Evolutionary conservation across 2,329 filamentous ascomycete genomes (phyloP), one percentile per base, ranked within the genome.

Genomic region (Rutstroemia sp.): DNA sequence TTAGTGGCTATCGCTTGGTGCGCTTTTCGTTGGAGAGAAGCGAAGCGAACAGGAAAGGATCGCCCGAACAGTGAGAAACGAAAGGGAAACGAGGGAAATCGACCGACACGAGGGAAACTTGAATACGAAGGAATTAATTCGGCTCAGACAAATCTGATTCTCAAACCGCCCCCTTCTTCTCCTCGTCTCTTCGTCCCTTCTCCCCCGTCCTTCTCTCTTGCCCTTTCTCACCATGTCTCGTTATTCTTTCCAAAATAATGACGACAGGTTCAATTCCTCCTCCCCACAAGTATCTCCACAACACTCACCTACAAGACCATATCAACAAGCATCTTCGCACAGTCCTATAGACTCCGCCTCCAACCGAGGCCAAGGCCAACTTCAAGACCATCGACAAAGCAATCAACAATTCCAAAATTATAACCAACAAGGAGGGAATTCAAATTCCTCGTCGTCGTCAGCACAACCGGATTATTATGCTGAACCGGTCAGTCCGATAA

Each of bases 401-500:
- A 41, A 41, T 41, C 38, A 41, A n/a, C 38, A 14, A 41, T 41
- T 18, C 14, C 38, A 41, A n/a, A 41, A 41, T 41, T 57, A 56
- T 46, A 55, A 23, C 38, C 25, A 54, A 37, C 45, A 54, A 23
- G 50, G 50, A 58, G 56, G 54, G 21, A 52, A 53, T 21, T 30
- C 54, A 54, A 52, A 54, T 42, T 50, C 58, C 55, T n/a, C 49
- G 58, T 53, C 51, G 19, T 19, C 25, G 12, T 47, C 27, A 25
- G 21, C 14, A 25, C 52, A 27, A 39, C 57, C 60, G 44, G 58
- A 49, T 47, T 61, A 64, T 57, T 58, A 54, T 25, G 44, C 25
- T 25, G 49, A 60, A 50, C 56, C 59, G 27, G 56, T 56, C 39
- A 62, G 52, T 56, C 56, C 57, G 52, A 49, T 48, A 48, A 48